Percentiles rank a stretch among this genome's conserved stretches.
Evolutionary conservation across 2,329 filamentous ascomycete species (phyloP).

Genomic region (Monosporascus ibericus): DNA sequence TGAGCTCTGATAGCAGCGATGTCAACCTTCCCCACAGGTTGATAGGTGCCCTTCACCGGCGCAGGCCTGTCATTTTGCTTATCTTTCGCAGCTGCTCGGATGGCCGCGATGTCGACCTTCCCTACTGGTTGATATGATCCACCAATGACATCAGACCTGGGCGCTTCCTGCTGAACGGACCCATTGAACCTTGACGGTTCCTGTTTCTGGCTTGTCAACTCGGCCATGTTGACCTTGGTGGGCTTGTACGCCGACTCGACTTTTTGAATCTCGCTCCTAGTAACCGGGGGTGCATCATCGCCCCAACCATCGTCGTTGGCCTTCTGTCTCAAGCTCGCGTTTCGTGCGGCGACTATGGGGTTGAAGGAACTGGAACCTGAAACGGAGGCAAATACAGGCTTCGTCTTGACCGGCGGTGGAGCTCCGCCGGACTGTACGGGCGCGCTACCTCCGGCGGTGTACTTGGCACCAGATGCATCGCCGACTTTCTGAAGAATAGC

Average conservation of each 20-base stretch:
- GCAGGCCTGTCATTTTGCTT: constrained; percentile 73
- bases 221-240: constrained; percentile 89
- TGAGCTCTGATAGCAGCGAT: constrained; percentile 88
- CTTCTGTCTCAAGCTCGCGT: constrained; percentile 47
- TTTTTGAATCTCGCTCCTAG: constrained; percentile 81
- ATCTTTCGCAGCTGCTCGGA: constrained; percentile 68
- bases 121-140: constrained; percentile 91
- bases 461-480: constrained; percentile 92
- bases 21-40: constrained; percentile 93
- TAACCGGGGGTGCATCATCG: constrained; percentile 83
- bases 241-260: constrained; percentile 90
- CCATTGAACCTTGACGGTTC: constrained; percentile 57
- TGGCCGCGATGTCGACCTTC: constrained; percentile 93
- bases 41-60: constrained; percentile 85
- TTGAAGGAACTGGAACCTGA: constrained; percentile 52
- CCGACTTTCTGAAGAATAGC: constrained; percentile 87
- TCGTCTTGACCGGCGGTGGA: constrained; percentile 72
- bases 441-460: constrained; percentile 63
- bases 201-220: constrained; percentile 68
- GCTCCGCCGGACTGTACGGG: constrained; percentile 46
- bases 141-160: constrained; percentile 59
- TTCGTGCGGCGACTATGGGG: constrained; percentile 60
- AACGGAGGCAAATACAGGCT: constrained; percentile 87
- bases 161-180: constrained; percentile 37
- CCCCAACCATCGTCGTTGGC: constrained; percentile 88